Evolutionary conservation across 2,329 filamentous ascomycete species (phyloP).

Genomic region (Ophiostoma tasmaniense): DNA sequence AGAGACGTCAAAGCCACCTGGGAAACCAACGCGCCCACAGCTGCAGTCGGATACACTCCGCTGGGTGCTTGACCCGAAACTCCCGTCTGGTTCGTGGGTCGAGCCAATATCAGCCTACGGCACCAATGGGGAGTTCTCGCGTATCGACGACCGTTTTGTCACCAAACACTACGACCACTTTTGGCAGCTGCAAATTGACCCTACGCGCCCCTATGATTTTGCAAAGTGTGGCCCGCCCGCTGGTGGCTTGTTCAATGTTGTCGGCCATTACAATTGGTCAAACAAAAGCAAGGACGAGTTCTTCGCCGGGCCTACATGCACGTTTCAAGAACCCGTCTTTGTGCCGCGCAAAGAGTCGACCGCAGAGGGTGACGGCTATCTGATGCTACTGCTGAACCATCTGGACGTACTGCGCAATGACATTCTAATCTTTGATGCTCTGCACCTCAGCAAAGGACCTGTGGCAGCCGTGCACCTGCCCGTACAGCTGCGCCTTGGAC

Average conservation of each 20-base stretch:
- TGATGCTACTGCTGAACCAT: slow-evolving; percentile 38
- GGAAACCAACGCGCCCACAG: slow-evolving; percentile 25
- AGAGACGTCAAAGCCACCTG: background rate
- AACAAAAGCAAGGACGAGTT: slow-evolving; percentile 34
- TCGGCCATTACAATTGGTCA: slow-evolving; percentile 38
- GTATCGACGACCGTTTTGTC: slow-evolving; percentile 40
- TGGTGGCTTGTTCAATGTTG: slow-evolving; percentile 37
- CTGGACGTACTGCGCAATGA: slow-evolving; percentile 38
- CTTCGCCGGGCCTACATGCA: slow-evolving; percentile 36
- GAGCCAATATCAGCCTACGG: slow-evolving; percentile 30
- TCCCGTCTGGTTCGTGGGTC: slow-evolving; percentile 31
- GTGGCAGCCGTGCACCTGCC: slow-evolving; percentile 35
- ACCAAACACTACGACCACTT: slow-evolving; percentile 38
- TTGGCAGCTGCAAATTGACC: slow-evolving; percentile 36
- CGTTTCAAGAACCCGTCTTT: slow-evolving; percentile 47
- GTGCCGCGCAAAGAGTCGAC: slow-evolving; percentile 35
- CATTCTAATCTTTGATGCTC: slow-evolving; percentile 36
- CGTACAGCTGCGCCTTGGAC: slow-evolving; percentile 33
- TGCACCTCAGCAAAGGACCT: slow-evolving; percentile 31
- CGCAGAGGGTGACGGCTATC: slow-evolving; percentile 43
- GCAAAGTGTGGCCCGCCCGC: slow-evolving; percentile 35
- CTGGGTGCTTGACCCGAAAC: slow-evolving; percentile 34
- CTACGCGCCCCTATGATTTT: slow-evolving; percentile 35
- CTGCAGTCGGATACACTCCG: slow-evolving; percentile 34
- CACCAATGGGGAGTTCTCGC: slow-evolving; percentile 42